A percentile compares a stretch with the other conserved stretches of the same genome.
phyloP scores from a whole-genome alignment of 164 flowering plant species.

The Dillenia suffruticosa region DNA sequence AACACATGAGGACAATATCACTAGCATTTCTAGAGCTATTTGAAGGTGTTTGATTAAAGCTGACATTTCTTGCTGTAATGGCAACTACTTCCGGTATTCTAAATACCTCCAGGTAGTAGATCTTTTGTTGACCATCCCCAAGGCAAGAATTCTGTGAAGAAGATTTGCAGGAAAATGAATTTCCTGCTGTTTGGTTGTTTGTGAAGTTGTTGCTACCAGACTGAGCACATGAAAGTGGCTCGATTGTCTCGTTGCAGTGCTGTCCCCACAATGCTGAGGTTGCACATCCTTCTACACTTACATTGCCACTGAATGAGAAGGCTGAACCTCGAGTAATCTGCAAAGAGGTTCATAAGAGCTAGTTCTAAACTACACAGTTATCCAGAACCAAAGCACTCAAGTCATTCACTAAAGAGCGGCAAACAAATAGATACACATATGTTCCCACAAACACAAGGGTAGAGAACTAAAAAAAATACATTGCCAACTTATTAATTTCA shows the following conservation, averaged over 20 bases:
- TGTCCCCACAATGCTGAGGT: conserved; percentile 57
- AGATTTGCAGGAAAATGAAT: conserved; percentile 41
- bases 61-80: conserved; percentile 37
- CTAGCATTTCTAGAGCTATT: conserved; percentile 22
- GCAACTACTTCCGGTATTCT: conserved; percentile 38
- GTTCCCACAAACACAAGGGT: no score
- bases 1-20: conserved; percentile 39
- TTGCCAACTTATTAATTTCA: no score
- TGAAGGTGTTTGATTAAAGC: conserved; percentile 18
- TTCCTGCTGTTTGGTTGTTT: conserved; percentile 26
- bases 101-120: conserved; percentile 48
- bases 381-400: no score
- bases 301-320: conserved; percentile 54
- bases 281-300: conserved; percentile 72
- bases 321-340: conserved; percentile 77
- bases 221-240: conserved; percentile 51
- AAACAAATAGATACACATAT: no score
- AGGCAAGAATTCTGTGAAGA: conserved; percentile 37
- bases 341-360: conserved; percentile 2
- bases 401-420: no score
- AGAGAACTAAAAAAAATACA: neutral
- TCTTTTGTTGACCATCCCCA: conserved; percentile 32
- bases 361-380: no score
- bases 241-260: conserved; percentile 72
- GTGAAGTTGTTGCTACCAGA: conserved; percentile 20